Evolutionary conservation across 495 filamentous ascomycete genomes (phyloP).

Genomic region (Trichoderma reesei): DNA sequence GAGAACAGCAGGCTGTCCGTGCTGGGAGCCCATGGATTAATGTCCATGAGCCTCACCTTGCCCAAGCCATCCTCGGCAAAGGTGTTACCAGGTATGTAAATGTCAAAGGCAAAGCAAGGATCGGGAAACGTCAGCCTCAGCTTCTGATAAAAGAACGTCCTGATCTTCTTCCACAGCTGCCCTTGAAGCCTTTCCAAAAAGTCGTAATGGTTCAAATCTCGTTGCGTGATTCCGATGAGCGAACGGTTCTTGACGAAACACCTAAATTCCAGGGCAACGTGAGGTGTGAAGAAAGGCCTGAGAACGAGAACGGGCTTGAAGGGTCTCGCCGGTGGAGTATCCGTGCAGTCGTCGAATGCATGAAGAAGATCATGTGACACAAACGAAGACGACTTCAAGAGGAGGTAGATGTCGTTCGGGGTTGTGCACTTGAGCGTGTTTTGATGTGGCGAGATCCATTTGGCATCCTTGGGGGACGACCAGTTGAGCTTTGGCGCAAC

Average conservation of each 20-base stretch:
- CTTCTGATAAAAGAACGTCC: conserved; percentile 62
- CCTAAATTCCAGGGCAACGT: conserved; percentile 86
- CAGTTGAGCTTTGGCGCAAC: conserved; percentile 93
- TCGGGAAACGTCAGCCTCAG: conserved; percentile 75
- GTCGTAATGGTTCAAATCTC: conserved; percentile 81
- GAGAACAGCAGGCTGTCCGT: conserved; percentile 86
- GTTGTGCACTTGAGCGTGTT: conserved; percentile 84
- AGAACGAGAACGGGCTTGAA: conserved; percentile 56
- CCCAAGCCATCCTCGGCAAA: conserved; percentile 31
- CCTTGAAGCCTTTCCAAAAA: conserved; percentile 62
- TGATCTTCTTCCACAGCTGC: conserved; percentile 50
- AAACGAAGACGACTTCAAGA: conserved; percentile 89
- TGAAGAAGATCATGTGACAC: conserved; percentile 90
- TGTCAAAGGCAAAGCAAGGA: conserved; percentile 76
- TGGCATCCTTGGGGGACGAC: conserved; percentile 93
- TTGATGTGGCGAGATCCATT: conserved; percentile 78
- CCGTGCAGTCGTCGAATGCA: conserved; percentile 72
- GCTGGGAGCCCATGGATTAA: conserved; percentile 88
- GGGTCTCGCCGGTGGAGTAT: conserved; percentile 32
- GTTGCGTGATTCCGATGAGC: conserved; percentile 76
- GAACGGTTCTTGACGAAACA: conserved; percentile 78
- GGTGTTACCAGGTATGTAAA: conserved; percentile 74
- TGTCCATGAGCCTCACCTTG: conserved; percentile 77
- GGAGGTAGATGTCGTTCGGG: conserved; percentile 83
- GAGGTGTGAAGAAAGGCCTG: conserved; percentile 75